Conservation (phyloP, 2,329 filamentous ascomycete species). For the Cordyceps cicadae region DNA sequence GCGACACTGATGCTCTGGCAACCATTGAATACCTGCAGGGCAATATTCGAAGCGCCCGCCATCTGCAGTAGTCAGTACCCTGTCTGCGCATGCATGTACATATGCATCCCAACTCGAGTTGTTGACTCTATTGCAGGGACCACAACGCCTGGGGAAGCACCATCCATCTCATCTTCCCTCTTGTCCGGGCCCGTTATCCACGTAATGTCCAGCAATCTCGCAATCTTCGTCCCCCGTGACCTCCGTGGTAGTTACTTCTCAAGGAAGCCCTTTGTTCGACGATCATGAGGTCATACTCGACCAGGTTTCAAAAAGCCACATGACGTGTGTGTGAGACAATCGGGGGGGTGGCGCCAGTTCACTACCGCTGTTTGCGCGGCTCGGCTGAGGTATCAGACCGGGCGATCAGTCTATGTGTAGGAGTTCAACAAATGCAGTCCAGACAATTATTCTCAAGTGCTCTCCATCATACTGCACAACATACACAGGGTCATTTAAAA, state of each 20-base stretch:
- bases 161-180: not conserved
- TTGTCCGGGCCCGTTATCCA: not conserved
- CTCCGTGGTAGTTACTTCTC: too few relatives aligned
- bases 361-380: not conserved
- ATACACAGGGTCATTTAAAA: not conserved
- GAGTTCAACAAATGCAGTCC: not conserved
- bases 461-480: not conserved
- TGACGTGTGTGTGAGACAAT: conserved; percentile 1
- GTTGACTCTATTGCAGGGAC: not conserved
- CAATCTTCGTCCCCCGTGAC: too few relatives aligned
- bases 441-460: not conserved
- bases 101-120: not conserved
- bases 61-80: not conserved
- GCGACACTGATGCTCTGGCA: too few relatives aligned
- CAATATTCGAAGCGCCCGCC: not conserved
- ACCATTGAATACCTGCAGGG: too few relatives aligned
- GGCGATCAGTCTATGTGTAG: not conserved
- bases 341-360: not conserved
- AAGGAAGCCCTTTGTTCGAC: not conserved
- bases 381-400: not conserved
- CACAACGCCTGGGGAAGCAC: not conserved
- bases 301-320: not conserved
- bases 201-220: too few relatives aligned
- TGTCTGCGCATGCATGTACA: not conserved
- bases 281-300: not conserved